Evolutionary conservation across 176 grass and related monocot genomes (phyloP), one percentile per base, ranked within the genome.

Genomic region (Areca catechu): DNA sequence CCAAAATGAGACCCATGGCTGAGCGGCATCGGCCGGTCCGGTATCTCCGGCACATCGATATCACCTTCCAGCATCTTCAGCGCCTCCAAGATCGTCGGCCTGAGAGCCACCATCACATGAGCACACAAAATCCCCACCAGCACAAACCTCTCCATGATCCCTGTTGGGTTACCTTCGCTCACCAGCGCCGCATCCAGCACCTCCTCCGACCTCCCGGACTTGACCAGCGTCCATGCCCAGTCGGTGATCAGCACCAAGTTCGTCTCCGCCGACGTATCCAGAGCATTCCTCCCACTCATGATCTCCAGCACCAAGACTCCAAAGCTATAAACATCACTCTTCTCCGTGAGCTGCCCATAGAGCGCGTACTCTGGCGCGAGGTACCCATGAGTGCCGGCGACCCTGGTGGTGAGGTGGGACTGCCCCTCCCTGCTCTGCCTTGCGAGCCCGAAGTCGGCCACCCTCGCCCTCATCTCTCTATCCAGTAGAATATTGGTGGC

Each of bases 321-420:
- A 73, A 98, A 98, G 80, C 93, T 85, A 66, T 98, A 98, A 50
- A 98, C 87, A 70, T 98, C 93, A 58, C 87, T 98, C 81, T 73
- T 85, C 58, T 97, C 84, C 0, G 93, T 98, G 72, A 98, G 84
- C 78, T 98, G 93, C 17, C 93, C 93, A 21, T 98, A 97, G 4
- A 97, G 84, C 14, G 87, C 87, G 50, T 97, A 97, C 76, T 97
- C 93, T 22, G 87, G 93, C 6, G 93, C 82, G n/a, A 97, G 77
- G 78, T 97, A 97, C 1, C 93, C 93, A 68, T 91, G 93, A 1
- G 93, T 97, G 49, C 93, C 87, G 28, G 93, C 93, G 4, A 97
- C 87, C 53, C 93, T 72, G 48, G 93, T 97, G 20, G 93, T 91
- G 63, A 97, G 80, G 68, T 97, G 93, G 19, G 93, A 91, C 54